Conservation (phyloP, 1,284 basidiomycete genomes). For the Exsudoporus floridanus region DNA sequence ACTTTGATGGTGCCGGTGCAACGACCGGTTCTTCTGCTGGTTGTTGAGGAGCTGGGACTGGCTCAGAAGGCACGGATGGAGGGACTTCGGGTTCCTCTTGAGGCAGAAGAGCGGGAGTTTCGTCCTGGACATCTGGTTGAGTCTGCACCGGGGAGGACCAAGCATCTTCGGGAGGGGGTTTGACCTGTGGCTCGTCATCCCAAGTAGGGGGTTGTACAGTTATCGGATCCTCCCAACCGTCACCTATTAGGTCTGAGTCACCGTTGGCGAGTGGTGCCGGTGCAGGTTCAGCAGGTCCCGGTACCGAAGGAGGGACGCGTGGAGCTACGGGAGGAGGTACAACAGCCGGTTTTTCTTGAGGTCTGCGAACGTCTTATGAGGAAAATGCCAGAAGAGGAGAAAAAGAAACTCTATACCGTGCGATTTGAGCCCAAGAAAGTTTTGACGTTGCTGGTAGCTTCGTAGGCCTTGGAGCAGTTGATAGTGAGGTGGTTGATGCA, state of each 20-base stretch:
- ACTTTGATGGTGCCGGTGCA: slow-evolving; percentile 28
- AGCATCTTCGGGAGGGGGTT: slow-evolving; percentile 42
- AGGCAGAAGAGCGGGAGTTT: not conserved
- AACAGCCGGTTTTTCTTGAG: slow-evolving; percentile 30
- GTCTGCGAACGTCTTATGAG: slow-evolving; percentile 32
- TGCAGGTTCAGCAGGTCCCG: slow-evolving; percentile 30
- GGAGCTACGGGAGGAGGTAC: slow-evolving; percentile 27
- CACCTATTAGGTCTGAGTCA: slow-evolving; percentile 39
- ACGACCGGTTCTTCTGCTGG: slow-evolving; percentile 19
- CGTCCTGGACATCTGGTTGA: slow-evolving; percentile 25
- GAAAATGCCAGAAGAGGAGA: not conserved
- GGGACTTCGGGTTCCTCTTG: slow-evolving; percentile 27
- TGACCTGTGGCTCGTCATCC: slow-evolving; percentile 65
- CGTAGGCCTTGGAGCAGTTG: slow-evolving; percentile 33
- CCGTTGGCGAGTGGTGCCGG: slow-evolving; percentile 32
- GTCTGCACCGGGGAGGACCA: slow-evolving; percentile 38
- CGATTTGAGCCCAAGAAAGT: slow-evolving; percentile 79
- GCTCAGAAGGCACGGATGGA: slow-evolving; percentile 13
- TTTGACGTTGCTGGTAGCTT: slow-evolving; percentile 69
- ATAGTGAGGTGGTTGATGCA: slow-evolving; percentile 25
- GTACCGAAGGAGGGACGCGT: slow-evolving; percentile 21
- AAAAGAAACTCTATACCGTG: slow-evolving; percentile 48
- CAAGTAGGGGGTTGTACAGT: slow-evolving; percentile 69
- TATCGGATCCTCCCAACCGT: slow-evolving; percentile 72
- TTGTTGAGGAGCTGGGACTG: slow-evolving; percentile 9